Evolutionary conservation across 1,284 basidiomycete genomes (phyloP).

Genomic region (Malassezia arunalokei): DNA sequence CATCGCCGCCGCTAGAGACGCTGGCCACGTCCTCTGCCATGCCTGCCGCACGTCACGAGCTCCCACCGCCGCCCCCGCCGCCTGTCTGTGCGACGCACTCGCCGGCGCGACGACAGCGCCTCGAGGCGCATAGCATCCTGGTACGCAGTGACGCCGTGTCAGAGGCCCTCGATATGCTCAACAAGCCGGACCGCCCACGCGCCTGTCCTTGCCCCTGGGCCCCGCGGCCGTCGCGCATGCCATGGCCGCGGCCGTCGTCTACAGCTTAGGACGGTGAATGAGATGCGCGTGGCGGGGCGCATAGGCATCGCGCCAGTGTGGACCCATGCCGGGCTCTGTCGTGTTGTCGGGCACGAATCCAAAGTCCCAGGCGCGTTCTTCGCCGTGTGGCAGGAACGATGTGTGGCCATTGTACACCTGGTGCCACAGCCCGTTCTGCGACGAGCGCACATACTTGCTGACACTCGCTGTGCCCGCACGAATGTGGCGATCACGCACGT

Average conservation of each 20-base stretch:
- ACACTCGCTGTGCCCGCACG: conserved; percentile 33
- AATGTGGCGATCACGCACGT: conserved; percentile 44
- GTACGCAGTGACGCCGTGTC: conserved; percentile 11
- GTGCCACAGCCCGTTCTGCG: conserved; percentile 14
- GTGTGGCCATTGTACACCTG: conserved; percentile 31
- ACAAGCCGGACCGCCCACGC: background rate
- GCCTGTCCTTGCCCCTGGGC: conserved; percentile 12
- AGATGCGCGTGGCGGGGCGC: conserved; percentile 1
- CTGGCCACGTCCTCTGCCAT: no score
- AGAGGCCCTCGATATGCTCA: conserved; percentile 10
- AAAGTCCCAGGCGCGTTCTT: conserved; percentile 62
- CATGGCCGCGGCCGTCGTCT: conserved; percentile 9
- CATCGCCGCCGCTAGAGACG: background rate
- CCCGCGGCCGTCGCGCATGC: conserved; percentile 4
- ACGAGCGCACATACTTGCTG: conserved; percentile 26
- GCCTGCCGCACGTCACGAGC: no score
- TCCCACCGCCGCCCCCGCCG: no score
- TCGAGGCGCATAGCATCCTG: background rate
- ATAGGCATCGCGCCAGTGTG: conserved; percentile 24
- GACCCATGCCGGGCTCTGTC: conserved; percentile 30
- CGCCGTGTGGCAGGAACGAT: conserved; percentile 49
- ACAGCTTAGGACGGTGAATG: background rate
- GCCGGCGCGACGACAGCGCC: no score
- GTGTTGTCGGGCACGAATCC: conserved; percentile 25
- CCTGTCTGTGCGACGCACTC: no score